Percentiles rank a stretch among this genome's conserved stretches.
These are phyloP conservation scores for Cryptococcus maquisensis DNA, from an alignment of 1,284 basidiomycete genomes.

Conservation along the genomic window DNA sequence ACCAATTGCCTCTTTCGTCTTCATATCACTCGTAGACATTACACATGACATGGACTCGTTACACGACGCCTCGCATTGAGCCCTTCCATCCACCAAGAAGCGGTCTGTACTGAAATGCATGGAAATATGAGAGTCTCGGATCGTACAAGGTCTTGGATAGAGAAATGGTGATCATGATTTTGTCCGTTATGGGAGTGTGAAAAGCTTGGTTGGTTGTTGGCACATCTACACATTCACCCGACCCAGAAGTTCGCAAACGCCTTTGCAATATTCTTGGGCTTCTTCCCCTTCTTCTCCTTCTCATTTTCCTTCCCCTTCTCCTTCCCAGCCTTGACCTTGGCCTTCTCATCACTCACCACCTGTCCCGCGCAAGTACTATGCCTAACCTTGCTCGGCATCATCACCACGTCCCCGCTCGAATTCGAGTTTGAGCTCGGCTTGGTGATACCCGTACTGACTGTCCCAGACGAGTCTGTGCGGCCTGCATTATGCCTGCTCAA, in stretches of 20 bases:
- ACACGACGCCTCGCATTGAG: too few relatives aligned
- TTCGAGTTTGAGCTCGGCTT: neutral
- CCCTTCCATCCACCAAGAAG: too few relatives aligned
- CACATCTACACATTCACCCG: constrained; percentile 16
- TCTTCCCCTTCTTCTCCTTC: constrained; percentile 10
- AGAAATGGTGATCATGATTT: too few relatives aligned
- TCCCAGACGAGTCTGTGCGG: neutral
- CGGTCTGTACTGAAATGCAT: too few relatives aligned
- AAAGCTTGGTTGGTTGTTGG: too few relatives aligned
- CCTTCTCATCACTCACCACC: constrained; percentile 5
- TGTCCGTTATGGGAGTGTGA: too few relatives aligned
- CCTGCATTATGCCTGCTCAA: constrained; percentile 3
- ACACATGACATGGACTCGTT: too few relatives aligned
- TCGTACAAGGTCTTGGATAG: too few relatives aligned
- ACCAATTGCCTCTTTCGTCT: too few relatives aligned
- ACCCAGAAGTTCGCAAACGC: constrained; percentile 44
- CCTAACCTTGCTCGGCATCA: constrained; percentile 2
- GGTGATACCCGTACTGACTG: neutral
- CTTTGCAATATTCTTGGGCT: constrained; percentile 36
- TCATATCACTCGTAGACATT: too few relatives aligned
- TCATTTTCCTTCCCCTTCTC: too few relatives aligned
- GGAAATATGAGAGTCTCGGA: too few relatives aligned
- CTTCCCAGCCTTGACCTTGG: constrained; percentile 4
- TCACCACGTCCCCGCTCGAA: constrained; percentile 1
- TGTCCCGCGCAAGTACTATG: constrained; percentile 1